phyloP scores from a whole-genome alignment of 2,329 filamentous ascomycete species.

The Ophiostoma sp. region DNA sequence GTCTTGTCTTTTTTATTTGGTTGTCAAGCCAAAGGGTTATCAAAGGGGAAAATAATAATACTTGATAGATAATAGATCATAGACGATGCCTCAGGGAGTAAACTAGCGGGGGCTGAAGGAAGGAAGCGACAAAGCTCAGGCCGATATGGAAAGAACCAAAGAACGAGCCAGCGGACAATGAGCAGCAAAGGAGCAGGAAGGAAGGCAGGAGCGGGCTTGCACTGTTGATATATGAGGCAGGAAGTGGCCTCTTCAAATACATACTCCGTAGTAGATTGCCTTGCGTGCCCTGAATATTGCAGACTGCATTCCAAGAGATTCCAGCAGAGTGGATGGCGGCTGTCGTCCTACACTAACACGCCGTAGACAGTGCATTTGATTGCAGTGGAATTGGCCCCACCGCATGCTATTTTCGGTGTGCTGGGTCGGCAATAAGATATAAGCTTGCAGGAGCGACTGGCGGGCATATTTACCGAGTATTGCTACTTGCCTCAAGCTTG shows the following conservation, averaged over 20 bases:
- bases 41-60: neutral
- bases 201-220: neutral
- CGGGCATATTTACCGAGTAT: neutral
- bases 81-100: neutral
- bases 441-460: neutral
- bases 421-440: neutral
- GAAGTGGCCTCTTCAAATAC: neutral
- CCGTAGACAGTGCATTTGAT: neutral
- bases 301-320: neutral
- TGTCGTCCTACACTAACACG: neutral
- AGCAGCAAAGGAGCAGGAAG: neutral
- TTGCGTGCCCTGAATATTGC: neutral
- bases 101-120: neutral
- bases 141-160: neutral
- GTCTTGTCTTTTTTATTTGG: neutral
- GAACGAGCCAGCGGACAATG: neutral
- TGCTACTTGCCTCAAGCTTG: too few species aligned
- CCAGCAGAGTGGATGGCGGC: neutral
- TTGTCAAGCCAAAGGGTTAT: neutral
- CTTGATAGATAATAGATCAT: too few species aligned
- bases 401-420: neutral
- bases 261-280: too few species aligned
- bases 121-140: neutral
- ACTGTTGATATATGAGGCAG: neutral
- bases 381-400: conserved; percentile 6